A percentile compares a stretch with the other conserved stretches of the same genome.
These are phyloP conservation scores for Aeminium ludgeri DNA, from an alignment of 495 filamentous ascomycete species.

Conservation along the genomic window DNA sequence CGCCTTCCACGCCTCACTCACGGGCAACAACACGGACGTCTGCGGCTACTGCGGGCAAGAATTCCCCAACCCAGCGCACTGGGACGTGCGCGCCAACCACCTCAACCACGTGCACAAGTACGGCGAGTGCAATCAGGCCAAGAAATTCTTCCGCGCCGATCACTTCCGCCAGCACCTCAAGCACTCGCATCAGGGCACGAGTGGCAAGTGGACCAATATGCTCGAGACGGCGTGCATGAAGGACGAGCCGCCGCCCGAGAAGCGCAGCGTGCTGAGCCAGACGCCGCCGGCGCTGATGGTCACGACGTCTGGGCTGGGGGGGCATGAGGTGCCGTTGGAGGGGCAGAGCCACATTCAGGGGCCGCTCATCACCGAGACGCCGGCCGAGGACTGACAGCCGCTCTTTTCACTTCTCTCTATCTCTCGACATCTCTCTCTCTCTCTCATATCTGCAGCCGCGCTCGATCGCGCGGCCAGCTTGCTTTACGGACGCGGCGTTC, in stretches of 20 bases:
- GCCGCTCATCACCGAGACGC: slow-evolving; percentile 4
- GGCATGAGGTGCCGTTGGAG: no score
- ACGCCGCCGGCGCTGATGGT: slow-evolving; percentile 12
- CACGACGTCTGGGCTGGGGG: slow-evolving; percentile 3
- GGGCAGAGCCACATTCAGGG: background rate
- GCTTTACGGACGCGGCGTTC: no score
- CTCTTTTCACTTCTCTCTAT: no score
- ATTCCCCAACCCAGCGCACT: slow-evolving; percentile 64
- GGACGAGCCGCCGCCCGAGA: slow-evolving; percentile 48
- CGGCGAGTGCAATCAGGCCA: slow-evolving; percentile 92
- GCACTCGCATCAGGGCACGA: slow-evolving; percentile 91
- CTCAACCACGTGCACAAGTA: slow-evolving; percentile 87
- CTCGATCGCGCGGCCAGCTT: no score
- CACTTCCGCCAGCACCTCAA: slow-evolving; percentile 98
- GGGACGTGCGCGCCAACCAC: slow-evolving; percentile 72
- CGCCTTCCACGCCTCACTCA: slow-evolving; percentile 69
- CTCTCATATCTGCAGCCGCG: no score
- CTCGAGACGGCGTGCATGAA: slow-evolving; percentile 94
- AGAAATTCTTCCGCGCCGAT: slow-evolving; percentile 96
- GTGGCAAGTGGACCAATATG: slow-evolving; percentile 98
- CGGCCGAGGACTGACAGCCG: background rate
- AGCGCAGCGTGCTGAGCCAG: slow-evolving; percentile 7
- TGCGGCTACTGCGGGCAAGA: slow-evolving; percentile 96
- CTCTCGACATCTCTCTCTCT: no score
- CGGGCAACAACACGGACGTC: slow-evolving; percentile 47